Evolutionary conservation across 164 flowering plant species (phyloP), one percentile per base, ranked within the genome.

Genomic region (Warburgia ugandensis): DNA sequence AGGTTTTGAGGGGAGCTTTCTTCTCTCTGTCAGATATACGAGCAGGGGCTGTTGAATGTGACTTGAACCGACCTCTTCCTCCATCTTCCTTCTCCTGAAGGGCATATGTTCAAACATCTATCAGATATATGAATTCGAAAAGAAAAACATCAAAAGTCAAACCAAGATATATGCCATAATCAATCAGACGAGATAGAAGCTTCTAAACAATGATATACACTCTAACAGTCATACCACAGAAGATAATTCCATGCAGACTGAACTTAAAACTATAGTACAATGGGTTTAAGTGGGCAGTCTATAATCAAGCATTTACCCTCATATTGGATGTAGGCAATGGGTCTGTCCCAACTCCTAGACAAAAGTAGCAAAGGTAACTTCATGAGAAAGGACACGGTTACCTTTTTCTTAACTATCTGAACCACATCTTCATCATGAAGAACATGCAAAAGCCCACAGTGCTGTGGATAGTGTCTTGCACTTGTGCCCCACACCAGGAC

Each of bases 361-460:
- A 22, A 45, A 45, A 11, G 14, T 3, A 13, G 6, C 12, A 26
- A 27, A 2, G n/a, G 7, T 25, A 22, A 16, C 5, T 5, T 16
- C 8, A 5, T 6, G 14, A 45, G n/a, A 26, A 12, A 31, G 14
- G 32, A 41, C 27, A 39, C 27, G 13, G 27, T 37, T 44, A 75
- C 99, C 97, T 94, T 89, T 66, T 94, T 94, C 90, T 94, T 94
- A 25, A 89, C 99, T 64, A 94, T 74, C 68, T 94, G 99, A 53
- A 94, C 97, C 31, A 94, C 99, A 52, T 94, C 99, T 68, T 89
- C 99, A 49, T 94, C 99, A 20, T 84, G 72, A 65, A 94, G 94
- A 68, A 43, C 40, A 41, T 94, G 99, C 55, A 73, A 38, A 30
- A 84, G 86, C 42, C 99, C 99, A 83, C 99, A 94, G 64, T 84